Conservation (phyloP, 805 yeast species). For the Naumovozyma baii region DNA sequence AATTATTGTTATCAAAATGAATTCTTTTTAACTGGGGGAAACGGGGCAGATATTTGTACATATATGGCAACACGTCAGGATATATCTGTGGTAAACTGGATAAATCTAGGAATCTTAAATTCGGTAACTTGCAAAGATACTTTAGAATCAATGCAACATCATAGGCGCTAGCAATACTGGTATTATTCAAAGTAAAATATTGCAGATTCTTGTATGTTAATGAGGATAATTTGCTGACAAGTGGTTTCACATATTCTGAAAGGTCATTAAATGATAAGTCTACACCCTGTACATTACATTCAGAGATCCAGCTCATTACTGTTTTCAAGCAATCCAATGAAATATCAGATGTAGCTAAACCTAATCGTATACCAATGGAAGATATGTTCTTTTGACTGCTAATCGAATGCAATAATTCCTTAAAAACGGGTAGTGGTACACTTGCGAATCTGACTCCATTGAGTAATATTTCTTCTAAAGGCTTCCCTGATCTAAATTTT, state of each 20-base stretch:
- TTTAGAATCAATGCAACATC: constrained; percentile 43
- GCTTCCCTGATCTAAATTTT: constrained; percentile 52
- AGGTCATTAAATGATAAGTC: constrained; percentile 80
- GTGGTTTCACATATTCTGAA: constrained; percentile 24
- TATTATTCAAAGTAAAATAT: constrained; percentile 54
- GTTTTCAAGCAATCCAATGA: constrained; percentile 46
- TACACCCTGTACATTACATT: constrained; percentile 41
- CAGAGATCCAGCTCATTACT: constrained; percentile 48
- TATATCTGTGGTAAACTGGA: constrained; percentile 60
- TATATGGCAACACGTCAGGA: constrained; percentile 47
- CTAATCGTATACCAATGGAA: constrained; percentile 38
- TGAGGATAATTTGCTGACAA: constrained; percentile 19
- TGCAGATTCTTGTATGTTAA: constrained; percentile 25
- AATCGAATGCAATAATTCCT: constrained; percentile 47
- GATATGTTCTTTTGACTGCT: constrained; percentile 27
- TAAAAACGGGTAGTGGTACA: constrained; percentile 38
- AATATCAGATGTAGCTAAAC: constrained; percentile 68
- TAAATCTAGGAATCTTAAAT: constrained; percentile 62
- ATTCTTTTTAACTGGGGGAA: constrained; percentile 54
- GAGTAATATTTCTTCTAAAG: constrained; percentile 59
- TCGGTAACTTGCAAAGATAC: constrained; percentile 43
- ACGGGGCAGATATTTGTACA: constrained; percentile 57
- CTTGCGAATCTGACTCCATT: constrained; percentile 70
- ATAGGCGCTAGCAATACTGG: constrained; percentile 45
- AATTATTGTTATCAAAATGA: constrained; percentile 60